Base-by-base conservation (phyloP, 108 stramenopile genomes). In the Pseudonitzschia multistriata region DNA sequence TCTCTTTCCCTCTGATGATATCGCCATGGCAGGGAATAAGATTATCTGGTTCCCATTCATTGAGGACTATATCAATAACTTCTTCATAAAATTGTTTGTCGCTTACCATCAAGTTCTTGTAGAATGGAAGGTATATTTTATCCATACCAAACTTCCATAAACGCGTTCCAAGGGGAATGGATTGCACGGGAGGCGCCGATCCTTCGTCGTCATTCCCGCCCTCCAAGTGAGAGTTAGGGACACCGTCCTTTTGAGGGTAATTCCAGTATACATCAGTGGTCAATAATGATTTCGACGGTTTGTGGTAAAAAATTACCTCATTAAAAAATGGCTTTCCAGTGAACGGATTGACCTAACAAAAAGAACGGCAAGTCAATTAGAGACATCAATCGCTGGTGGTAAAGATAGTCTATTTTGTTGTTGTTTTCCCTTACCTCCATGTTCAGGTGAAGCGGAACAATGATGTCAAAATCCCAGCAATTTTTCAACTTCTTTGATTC, bases 111-210 rank as follows among this genome's bases (percentile, higher is more conserved):
- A 95, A 80, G 42, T 89, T 88, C 68, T 81, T 85, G 80, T 85
- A 92, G 48, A 95, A 87, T 0, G 94, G 94, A 13, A 72, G 53
- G 61, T 87, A 95, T 5, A 95, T 33, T 54, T 81, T 78, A 40
- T 95, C 91, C 94, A 95, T 95, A 0, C 88, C 94, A 36, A 88
- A 71, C 55, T 92, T 92, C 81, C 87, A 87, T 65, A 85, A 76
- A 52, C 57, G 66, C 24, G 76, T 72, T 29, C 89, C 87, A 57
- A 87, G 49, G 3, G 93, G 93, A 50, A 94, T 80, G 11, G 63
- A 40, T 21, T 81, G 81, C 7, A 87, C 84, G 29, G 70, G 49
- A 5, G 93, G 93, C 13, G 93, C 93, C 24, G 90, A 64, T 10
- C 56, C 56, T 36, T 88, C 88, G 85, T 88, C 89, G 59, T 53